These are phyloP conservation scores for Chimonanthus praecox DNA, from an alignment of 164 flowering plant species.

Conservation along the genomic window DNA sequence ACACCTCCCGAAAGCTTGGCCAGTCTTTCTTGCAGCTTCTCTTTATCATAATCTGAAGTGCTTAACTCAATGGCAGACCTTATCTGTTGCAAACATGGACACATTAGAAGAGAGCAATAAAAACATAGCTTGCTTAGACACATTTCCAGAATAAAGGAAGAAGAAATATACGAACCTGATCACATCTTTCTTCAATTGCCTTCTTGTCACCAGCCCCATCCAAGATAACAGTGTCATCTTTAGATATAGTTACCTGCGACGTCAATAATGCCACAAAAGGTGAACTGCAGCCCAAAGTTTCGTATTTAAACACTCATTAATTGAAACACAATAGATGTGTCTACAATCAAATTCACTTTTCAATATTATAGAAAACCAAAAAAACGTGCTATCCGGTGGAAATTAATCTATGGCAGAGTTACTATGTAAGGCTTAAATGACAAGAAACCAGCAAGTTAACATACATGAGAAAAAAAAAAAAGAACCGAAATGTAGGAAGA, in stretches of 20 bases:
- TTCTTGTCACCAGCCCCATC: constrained; percentile 93
- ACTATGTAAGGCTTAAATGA: too few relatives aligned
- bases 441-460: not conserved
- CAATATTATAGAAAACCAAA: not conserved
- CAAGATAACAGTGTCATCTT: constrained; percentile 84
- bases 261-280: not conserved
- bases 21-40: constrained; percentile 85
- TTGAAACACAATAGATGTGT: not conserved
- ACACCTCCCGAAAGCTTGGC: constrained; percentile 97
- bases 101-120: not conserved
- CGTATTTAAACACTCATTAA: not conserved
- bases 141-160: not conserved
- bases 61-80: constrained; percentile 65
- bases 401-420: not conserved
- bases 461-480: not conserved
- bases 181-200: constrained; percentile 79
- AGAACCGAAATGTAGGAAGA: not conserved
- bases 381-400: too few relatives aligned
- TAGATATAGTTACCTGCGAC: constrained; percentile 63
- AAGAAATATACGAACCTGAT: constrained; percentile 43
- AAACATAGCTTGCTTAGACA: not conserved
- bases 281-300: not conserved
- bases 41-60: constrained; percentile 91
- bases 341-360: not conserved
- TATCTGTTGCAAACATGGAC: constrained; percentile 36